Percentiles rank a stretch among this genome's conserved stretches.
Conservation (phyloP, 805 yeast genomes). For the Candida maris region DNA sequence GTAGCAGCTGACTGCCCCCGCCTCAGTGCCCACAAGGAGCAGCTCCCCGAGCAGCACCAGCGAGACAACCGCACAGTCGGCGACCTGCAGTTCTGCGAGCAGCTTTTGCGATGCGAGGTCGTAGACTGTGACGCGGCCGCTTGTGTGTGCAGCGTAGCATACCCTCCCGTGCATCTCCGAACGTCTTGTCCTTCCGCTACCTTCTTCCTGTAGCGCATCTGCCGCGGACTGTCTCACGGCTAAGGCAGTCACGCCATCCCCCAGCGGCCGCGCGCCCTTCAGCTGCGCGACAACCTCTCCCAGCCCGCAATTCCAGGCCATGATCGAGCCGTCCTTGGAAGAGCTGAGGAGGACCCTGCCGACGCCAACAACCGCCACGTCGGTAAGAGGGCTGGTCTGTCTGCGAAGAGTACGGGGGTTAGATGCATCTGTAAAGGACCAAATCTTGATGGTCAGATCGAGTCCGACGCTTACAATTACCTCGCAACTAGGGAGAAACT, state of each 20-base stretch:
- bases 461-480: constrained; percentile 56
- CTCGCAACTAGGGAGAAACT: constrained; percentile 61
- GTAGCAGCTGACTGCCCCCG: constrained; percentile 15
- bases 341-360: constrained; percentile 66
- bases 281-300: constrained; percentile 44
- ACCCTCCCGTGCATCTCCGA: constrained; percentile 46
- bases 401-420: constrained; percentile 49
- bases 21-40: constrained; percentile 17
- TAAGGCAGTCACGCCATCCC: constrained; percentile 34
- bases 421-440: constrained; percentile 50
- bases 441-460: constrained; percentile 58
- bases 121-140: constrained; percentile 42
- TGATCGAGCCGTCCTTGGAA: constrained; percentile 51
- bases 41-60: constrained; percentile 3
- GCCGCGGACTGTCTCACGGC: constrained; percentile 14
- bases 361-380: constrained; percentile 48
- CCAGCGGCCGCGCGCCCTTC: constrained; percentile 30
- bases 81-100: constrained; percentile 21
- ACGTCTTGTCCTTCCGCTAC: constrained; percentile 25
- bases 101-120: constrained; percentile 30
- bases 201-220: constrained; percentile 9
- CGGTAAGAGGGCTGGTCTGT: constrained; percentile 49
- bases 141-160: constrained; percentile 40
- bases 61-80: constrained; percentile 10
- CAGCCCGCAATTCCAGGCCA: constrained; percentile 68